Evolutionary conservation across 192 early-diverging fungal genomes (phyloP), one percentile per base, ranked within the genome.

Genomic region (Tieghemiomyces parasiticus): DNA sequence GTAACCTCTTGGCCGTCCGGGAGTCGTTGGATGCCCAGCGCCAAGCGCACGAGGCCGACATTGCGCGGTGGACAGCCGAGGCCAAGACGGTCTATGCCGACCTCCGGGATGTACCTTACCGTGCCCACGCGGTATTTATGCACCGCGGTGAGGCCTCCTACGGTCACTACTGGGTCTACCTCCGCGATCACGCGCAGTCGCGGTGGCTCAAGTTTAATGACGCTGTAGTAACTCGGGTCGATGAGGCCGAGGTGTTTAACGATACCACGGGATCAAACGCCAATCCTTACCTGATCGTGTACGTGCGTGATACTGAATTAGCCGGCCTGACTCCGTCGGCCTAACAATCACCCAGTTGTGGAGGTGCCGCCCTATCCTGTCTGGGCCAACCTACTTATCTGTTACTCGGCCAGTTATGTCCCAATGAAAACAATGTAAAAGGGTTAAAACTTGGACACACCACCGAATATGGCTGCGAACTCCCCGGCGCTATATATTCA

Each of bases 131-230:
- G 10, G 85, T 86, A 53, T 89, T 89, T 67, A 81, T 87, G 48
- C 87, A 89, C 54, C 78, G 77, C 58, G 84, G 83, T 33, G 46
- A 38, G 64, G 72, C 80, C 44, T 74, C 77, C 6, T 83, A 81
- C 72, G 87, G 87, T 1, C 87, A 89, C 59, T 89, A 89, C 58
- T 89, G 87, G 87, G 74, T 83, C 1, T 87, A 89, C 35, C 74
- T 89, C 22, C 69, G 75, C 13, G 84, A 89, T 58, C 66, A 70
- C 33, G 63, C 66, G 16, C 35, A 67, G 19, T 60, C 70, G 19
- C 74, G 82, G 13, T 89, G 87, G 85, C 67, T 83, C 46, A 82
- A 84, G 50, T 89, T 81, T 47, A 89, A 87, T 56, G 87, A 89
- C 62, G 79, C 83, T 9, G 10, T 67, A n/a, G 81, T 89, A 0